Evolutionary conservation across 495 filamentous ascomycete species (phyloP).

Genomic region (Bacidia gigantensis): DNA sequence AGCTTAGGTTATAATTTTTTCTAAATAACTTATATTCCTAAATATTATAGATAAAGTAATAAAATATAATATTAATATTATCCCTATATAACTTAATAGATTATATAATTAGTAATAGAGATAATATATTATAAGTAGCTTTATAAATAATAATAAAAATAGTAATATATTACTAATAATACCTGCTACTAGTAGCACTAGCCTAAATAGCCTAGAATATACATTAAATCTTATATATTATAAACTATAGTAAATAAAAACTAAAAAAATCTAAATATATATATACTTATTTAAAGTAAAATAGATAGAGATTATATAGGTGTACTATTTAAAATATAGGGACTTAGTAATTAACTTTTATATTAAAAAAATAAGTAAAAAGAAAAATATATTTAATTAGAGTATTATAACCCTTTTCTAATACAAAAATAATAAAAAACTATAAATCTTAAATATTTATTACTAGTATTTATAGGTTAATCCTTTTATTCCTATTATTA

Average conservation of each 20-base stretch:
- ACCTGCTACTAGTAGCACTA: background rate
- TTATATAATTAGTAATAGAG: background rate
- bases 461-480: background rate
- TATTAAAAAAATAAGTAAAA: background rate
- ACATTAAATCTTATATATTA: background rate
- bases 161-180: background rate
- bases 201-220: background rate
- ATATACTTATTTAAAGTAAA: background rate
- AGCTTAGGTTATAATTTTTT: background rate
- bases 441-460: background rate
- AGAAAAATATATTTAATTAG: background rate
- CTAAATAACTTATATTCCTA: background rate
- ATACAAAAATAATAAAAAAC: background rate
- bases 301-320: background rate
- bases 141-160: background rate
- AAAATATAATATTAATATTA: background rate
- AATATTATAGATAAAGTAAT: background rate
- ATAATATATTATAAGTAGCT: background rate
- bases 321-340: background rate
- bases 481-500: too few relatives aligned
- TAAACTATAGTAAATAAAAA: background rate
- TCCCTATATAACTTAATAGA: background rate
- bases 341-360: background rate
- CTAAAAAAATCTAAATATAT: background rate
- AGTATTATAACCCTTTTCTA: background rate